Percentiles rank a stretch among this genome's conserved stretches.
phyloP scores from a whole-genome alignment of 768 basidiomycete species.

The Tulasnella sp. region DNA sequence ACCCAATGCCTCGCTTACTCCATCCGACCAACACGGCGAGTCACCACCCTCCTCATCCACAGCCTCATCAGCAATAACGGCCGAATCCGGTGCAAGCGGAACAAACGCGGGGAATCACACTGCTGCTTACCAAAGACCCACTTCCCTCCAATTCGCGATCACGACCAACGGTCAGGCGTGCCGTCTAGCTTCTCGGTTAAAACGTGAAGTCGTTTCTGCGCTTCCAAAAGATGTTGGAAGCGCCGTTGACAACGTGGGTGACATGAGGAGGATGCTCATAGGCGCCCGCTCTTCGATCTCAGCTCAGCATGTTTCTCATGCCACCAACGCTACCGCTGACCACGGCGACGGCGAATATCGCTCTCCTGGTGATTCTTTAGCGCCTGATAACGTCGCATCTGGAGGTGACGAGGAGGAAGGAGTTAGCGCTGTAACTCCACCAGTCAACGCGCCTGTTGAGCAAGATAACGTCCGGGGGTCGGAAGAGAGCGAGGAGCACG shows the following conservation, averaged over 20 bases:
- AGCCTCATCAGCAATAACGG: neutral
- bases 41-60: neutral
- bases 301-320: conserved; percentile 38
- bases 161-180: conserved; percentile 93
- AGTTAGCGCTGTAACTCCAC: conserved; percentile 25
- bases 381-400: conserved; percentile 33
- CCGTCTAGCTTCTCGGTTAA: conserved; percentile 70
- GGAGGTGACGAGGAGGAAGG: conserved; percentile 41
- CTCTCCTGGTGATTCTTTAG: conserved; percentile 17
- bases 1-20: conserved; percentile 3
- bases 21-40: conserved; percentile 6
- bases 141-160: conserved; percentile 58
- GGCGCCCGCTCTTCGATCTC: neutral
- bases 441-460: conserved; percentile 35
- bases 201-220: conserved; percentile 72
- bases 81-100: conserved; percentile 40
- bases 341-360: conserved; percentile 3
- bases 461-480: neutral
- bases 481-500: conserved; percentile 30
- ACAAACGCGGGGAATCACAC: conserved; percentile 32
- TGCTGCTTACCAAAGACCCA: conserved; percentile 46
- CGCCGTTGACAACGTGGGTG: conserved; percentile 71
- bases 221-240: conserved; percentile 68
- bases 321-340: neutral
- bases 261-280: conserved; percentile 52